Conservation (phyloP, 495 filamentous ascomycete genomes). For the Alectoria sarmentosa region DNA sequence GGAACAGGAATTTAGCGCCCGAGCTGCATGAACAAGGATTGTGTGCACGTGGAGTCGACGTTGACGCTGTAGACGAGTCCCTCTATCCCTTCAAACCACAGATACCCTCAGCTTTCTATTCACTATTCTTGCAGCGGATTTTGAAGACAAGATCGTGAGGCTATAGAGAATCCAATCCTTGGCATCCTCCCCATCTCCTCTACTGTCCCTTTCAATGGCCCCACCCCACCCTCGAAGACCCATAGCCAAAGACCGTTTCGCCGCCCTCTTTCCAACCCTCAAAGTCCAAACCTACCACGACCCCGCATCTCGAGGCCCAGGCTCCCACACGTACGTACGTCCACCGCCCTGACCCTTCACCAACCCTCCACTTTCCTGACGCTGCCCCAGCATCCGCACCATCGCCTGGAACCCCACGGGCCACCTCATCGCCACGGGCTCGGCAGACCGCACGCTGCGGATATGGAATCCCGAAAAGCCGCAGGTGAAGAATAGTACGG, state of each 20-base stretch:
- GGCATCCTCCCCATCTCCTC: conserved; percentile 17
- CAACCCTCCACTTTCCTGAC: conserved; percentile 6
- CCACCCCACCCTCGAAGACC: conserved; percentile 46
- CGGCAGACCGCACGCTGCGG: conserved; percentile 71
- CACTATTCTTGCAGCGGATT: neutral
- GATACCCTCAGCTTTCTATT: neutral
- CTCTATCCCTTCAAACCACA: too few relatives aligned
- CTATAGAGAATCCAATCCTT: neutral
- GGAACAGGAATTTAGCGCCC: conserved; percentile 12
- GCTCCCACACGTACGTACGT: conserved; percentile 52
- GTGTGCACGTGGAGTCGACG: neutral
- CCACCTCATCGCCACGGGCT: conserved; percentile 78
- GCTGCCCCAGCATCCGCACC: conserved; percentile 49
- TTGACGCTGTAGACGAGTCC: neutral
- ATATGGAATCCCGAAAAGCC: conserved; percentile 91
- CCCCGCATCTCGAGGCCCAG: conserved; percentile 42
- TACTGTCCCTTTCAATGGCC: conserved; percentile 40
- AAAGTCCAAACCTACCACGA: conserved; percentile 61
- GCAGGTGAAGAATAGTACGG: conserved; percentile 72
- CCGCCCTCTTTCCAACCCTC: conserved; percentile 46
- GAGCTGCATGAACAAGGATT: conserved; percentile 5
- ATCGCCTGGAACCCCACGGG: conserved; percentile 89
- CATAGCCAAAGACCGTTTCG: conserved; percentile 57
- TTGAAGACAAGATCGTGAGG: neutral
- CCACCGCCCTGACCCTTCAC: neutral